Conservation (phyloP, 441 rosid species). For the Populus hybrid region DNA sequence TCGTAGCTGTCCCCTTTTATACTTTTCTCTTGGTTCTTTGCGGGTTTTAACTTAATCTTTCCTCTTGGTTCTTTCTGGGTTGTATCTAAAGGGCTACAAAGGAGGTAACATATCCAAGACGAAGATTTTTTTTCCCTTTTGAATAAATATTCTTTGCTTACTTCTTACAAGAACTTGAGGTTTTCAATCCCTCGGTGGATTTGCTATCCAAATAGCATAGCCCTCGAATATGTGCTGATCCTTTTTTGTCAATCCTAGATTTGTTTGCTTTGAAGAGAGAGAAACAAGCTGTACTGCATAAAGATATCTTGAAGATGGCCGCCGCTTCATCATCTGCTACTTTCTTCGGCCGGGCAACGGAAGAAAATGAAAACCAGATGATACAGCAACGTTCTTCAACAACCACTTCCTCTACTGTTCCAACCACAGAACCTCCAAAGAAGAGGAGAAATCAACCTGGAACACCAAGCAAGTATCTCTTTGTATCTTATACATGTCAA, state of each 20-base stretch:
- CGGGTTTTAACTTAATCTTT: constrained; percentile 20
- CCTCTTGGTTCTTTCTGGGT: constrained; percentile 33
- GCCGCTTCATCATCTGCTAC: constrained; percentile 65
- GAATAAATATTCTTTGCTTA: not conserved
- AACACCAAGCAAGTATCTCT: constrained; percentile 70
- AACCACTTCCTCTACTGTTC: constrained; percentile 41
- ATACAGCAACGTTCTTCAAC: constrained; percentile 47
- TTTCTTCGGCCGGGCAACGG: constrained; percentile 52
- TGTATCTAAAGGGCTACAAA: not conserved
- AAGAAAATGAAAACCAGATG: constrained; percentile 52
- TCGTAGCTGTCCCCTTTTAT: constrained; percentile 41
- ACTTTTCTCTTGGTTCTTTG: constrained; percentile 36
- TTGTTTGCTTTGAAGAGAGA: constrained; percentile 5
- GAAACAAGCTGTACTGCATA: not conserved
- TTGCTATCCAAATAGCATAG: not conserved
- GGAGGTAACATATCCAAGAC: constrained; percentile 11
- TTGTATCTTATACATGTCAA: constrained; percentile 6
- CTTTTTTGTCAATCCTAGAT: constrained; percentile 5
- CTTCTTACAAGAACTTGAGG: not conserved
- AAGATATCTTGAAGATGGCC: constrained; percentile 40
- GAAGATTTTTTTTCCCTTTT: not conserved
- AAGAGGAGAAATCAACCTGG: constrained; percentile 87
- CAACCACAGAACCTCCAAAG: constrained; percentile 46
- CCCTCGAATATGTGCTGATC: not conserved
- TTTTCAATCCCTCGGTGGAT: not conserved